Conservation (phyloP, 371 early-diverging fungal species). For the Mortierella sp. region DNA sequence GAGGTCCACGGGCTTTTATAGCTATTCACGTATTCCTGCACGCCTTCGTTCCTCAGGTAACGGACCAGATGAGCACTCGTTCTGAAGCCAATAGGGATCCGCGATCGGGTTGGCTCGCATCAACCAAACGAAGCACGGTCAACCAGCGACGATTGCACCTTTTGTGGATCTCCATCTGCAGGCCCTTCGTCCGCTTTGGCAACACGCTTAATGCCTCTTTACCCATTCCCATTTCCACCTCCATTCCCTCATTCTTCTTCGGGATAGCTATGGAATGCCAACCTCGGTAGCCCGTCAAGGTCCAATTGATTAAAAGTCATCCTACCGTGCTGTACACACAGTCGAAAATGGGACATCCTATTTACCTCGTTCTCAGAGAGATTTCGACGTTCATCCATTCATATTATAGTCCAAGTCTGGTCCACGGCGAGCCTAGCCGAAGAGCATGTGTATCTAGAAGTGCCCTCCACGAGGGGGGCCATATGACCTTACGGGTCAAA, state of each 20-base stretch:
- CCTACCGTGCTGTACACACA: neutral
- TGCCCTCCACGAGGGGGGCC: neutral
- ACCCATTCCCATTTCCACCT: neutral
- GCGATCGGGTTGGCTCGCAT: neutral
- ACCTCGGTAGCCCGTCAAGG: constrained; percentile 7
- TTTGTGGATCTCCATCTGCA: too few relatives aligned
- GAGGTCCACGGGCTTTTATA: too few relatives aligned
- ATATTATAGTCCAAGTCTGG: too few relatives aligned
- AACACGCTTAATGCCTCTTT: neutral
- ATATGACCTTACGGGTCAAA: constrained; percentile 1
- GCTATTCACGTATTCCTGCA: too few relatives aligned
- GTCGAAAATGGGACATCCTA: too few relatives aligned
- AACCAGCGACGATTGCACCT: neutral
- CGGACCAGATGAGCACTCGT: constrained; percentile 1
- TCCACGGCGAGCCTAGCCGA: too few relatives aligned
- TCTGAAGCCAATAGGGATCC: constrained; percentile 2
- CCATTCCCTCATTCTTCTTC: neutral
- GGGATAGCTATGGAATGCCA: neutral
- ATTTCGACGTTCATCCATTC: too few relatives aligned
- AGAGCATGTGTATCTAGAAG: too few relatives aligned
- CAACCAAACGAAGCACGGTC: neutral
- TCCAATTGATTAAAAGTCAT: neutral
- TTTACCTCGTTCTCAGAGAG: too few relatives aligned
- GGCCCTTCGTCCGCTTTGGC: neutral
- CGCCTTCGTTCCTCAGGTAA: neutral